Evolutionary conservation across 495 filamentous ascomycete species (phyloP).

Genomic region (Talaromyces stipitatus): DNA sequence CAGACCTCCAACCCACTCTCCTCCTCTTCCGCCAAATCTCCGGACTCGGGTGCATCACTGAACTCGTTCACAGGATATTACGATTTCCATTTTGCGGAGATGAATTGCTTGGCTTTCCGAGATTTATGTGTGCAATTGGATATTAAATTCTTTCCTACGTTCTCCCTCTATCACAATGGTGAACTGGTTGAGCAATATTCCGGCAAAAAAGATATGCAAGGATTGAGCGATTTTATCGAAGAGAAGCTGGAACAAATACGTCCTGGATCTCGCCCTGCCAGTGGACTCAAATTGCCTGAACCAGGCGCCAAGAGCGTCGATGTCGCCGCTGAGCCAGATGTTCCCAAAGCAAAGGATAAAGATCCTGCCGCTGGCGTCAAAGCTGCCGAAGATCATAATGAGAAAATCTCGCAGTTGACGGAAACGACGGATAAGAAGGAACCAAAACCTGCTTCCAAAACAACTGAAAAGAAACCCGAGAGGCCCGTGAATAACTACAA

Average conservation of each 20-base stretch:
- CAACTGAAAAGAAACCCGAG: conserved; percentile 30
- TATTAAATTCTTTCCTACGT: conserved; percentile 62
- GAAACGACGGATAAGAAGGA: conserved; percentile 15
- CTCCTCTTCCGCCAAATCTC: conserved; percentile 31
- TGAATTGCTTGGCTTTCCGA: conserved; percentile 78
- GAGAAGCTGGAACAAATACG: conserved; percentile 65
- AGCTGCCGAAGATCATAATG: conserved; percentile 39
- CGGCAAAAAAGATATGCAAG: conserved; percentile 53
- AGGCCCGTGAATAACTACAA: conserved; percentile 54
- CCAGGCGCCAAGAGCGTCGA: conserved; percentile 44
- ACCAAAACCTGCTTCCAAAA: conserved; percentile 19
- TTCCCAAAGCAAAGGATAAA: conserved; percentile 41
- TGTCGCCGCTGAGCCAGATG: conserved; percentile 38
- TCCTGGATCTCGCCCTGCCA: conserved; percentile 66
- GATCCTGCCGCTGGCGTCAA: conserved; percentile 34
- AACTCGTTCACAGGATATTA: conserved; percentile 69
- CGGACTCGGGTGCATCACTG: conserved; percentile 39
- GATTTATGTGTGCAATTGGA: conserved; percentile 62
- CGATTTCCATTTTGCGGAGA: conserved; percentile 76
- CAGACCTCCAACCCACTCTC: conserved; percentile 68
- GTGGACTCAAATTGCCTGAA: conserved; percentile 54
- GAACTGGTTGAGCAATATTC: conserved; percentile 51
- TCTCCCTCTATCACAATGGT: conserved; percentile 78
- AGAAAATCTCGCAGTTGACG: conserved; percentile 25
- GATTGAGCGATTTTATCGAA: conserved; percentile 64